Conservation (phyloP, 768 basidiomycete genomes). For the Roridomyces roridus region DNA sequence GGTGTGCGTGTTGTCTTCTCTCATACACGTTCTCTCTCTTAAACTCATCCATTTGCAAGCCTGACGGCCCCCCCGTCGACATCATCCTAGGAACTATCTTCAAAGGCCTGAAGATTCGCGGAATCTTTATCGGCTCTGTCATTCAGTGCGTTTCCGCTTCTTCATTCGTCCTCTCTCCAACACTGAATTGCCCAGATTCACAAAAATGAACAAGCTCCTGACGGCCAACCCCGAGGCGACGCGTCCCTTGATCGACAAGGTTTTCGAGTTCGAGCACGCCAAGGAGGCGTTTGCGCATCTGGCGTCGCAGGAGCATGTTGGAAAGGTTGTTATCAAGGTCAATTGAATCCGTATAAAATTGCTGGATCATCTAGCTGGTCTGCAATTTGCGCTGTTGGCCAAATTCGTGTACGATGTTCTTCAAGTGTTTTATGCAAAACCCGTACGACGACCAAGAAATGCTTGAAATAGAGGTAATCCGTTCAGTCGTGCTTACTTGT, state of each 20-base stretch:
- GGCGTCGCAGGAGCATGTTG: slow-evolving; percentile 50
- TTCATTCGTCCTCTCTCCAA: not conserved
- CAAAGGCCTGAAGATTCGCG: slow-evolving; percentile 42
- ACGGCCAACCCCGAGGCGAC: slow-evolving; percentile 38
- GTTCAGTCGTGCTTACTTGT: too few species aligned
- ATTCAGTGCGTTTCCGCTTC: slow-evolving; percentile 45
- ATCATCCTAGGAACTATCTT: slow-evolving; percentile 36
- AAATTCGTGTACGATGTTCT: too few species aligned
- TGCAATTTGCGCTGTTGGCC: too few species aligned
- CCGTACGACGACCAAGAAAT: too few species aligned
- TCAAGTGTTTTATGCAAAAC: too few species aligned
- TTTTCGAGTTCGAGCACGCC: slow-evolving; percentile 51
- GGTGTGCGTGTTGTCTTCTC: slow-evolving; percentile 31
- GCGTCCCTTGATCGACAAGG: slow-evolving; percentile 35
- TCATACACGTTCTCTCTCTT: too few species aligned
- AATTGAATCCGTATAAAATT: too few species aligned
- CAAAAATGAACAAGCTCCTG: slow-evolving; percentile 51
- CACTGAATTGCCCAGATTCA: slow-evolving; percentile 48
- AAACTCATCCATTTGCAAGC: too few species aligned
- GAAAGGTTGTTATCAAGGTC: slow-evolving; percentile 47
- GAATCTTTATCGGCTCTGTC: slow-evolving; percentile 51
- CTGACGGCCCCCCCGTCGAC: slow-evolving; percentile 27
- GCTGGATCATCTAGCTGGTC: too few species aligned
- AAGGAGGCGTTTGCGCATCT: slow-evolving; percentile 49
- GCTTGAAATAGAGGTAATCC: too few species aligned